These are phyloP conservation scores for Trametes coccinea DNA, from an alignment of 768 basidiomycete genomes.

Conservation along the genomic window DNA sequence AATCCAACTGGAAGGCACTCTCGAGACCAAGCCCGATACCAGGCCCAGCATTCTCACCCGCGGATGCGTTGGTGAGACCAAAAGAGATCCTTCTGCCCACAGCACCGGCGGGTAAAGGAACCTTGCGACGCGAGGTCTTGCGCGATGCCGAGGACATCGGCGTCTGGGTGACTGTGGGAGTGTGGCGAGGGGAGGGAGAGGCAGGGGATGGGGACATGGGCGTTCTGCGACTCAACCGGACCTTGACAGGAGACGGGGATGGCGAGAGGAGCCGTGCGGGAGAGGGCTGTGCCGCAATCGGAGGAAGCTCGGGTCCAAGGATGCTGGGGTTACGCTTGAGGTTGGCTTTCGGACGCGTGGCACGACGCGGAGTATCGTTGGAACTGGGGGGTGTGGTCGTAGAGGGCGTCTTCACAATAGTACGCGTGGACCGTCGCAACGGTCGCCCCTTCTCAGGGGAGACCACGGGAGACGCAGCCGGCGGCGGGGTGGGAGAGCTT, in stretches of 20 bases:
- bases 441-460: conserved; percentile 17
- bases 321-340: conserved; percentile 63
- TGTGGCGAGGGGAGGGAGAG: conserved; percentile 5
- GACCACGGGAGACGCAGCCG: conserved; percentile 23
- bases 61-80: conserved; percentile 45
- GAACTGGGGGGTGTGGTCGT: conserved; percentile 23
- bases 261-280: conserved; percentile 15
- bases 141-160: conserved; percentile 23
- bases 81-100: conserved; percentile 65
- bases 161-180: conserved; percentile 23
- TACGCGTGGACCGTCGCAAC: conserved; percentile 27
- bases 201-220: conserved; percentile 5
- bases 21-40: conserved; percentile 47
- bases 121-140: conserved; percentile 52
- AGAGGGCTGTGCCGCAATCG: conserved; percentile 20
- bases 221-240: conserved; percentile 24
- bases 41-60: conserved; percentile 36
- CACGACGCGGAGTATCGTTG: conserved; percentile 22
- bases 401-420: conserved; percentile 5
- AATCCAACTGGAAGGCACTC: conserved; percentile 73
- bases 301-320: conserved; percentile 65
- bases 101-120: conserved; percentile 39
- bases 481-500: conserved; percentile 34
- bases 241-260: conserved; percentile 25
- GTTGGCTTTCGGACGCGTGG: conserved; percentile 40